Conservation (phyloP, 345 rosid genomes). For the Cardamine resedifolia region DNA sequence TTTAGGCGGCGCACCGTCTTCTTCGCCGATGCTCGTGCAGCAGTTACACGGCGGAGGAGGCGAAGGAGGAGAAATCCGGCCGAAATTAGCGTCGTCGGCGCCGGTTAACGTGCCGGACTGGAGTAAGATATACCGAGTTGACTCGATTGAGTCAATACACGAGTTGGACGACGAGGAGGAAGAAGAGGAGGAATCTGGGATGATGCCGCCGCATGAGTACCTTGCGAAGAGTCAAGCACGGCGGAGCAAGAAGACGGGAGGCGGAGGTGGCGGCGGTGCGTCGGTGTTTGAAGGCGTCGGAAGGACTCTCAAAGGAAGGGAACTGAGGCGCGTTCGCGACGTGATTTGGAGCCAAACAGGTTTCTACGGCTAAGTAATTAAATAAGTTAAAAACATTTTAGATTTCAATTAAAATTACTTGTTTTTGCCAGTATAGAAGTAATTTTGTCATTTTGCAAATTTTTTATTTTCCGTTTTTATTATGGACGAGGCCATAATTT, state of each 20-base stretch:
- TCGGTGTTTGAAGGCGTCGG: constrained; percentile 93
- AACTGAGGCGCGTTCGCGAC: constrained; percentile 85
- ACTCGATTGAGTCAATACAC: constrained; percentile 74
- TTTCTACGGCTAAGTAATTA: constrained; percentile 51
- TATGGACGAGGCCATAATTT: constrained; percentile 8
- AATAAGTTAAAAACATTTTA: neutral
- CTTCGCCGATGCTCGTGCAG: constrained; percentile 61
- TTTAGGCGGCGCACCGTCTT: constrained; percentile 20
- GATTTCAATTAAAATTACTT: constrained; percentile 24
- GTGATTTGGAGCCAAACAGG: constrained; percentile 96
- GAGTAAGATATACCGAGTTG: constrained; percentile 76
- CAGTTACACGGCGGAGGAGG: constrained; percentile 58
- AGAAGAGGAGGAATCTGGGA: constrained; percentile 43
- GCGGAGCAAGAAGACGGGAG: constrained; percentile 43
- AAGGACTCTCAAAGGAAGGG: constrained; percentile 92
- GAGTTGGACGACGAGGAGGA: constrained; percentile 62
- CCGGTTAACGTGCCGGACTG: constrained; percentile 95
- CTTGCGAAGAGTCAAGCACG: constrained; percentile 64
- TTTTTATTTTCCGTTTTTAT: neutral
- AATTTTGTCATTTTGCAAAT: constrained; percentile 12
- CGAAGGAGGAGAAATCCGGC: constrained; percentile 27
- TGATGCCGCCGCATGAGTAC: constrained; percentile 97
- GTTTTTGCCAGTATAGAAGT: constrained; percentile 30
- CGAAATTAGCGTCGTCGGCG: constrained; percentile 51
- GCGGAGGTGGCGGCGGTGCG: constrained; percentile 38